These are phyloP conservation scores for Pythium periplocum DNA, from an alignment of 352 stramenopile genomes.

Conservation along the genomic window DNA sequence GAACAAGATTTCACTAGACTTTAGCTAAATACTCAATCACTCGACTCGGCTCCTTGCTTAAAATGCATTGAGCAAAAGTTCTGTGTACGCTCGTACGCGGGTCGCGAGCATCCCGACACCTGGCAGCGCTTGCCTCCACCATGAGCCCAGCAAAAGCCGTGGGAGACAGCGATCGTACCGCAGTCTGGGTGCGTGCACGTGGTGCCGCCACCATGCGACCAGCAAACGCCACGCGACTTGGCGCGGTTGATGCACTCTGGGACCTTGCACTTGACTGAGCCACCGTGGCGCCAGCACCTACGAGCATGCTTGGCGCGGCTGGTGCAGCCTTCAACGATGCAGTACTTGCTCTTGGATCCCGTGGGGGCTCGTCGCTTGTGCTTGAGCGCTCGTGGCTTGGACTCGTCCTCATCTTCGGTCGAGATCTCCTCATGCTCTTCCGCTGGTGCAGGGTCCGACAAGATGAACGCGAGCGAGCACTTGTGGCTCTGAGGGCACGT, in stretches of 20 bases:
- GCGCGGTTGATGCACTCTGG: conserved; percentile 54
- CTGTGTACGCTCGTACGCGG: conserved; percentile 54
- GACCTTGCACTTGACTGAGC: conserved; percentile 54
- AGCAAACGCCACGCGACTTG: conserved; percentile 63
- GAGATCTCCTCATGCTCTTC: neutral
- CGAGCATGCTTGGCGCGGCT: conserved; percentile 48
- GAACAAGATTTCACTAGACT: no score
- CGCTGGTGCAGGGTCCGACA: conserved; percentile 1
- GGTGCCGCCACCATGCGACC: conserved; percentile 55
- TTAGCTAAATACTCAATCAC: no score
- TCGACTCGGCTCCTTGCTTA: conserved; percentile 4
- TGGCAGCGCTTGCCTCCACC: conserved; percentile 50
- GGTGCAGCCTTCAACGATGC: conserved; percentile 36
- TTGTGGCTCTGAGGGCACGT: conserved; percentile 1
- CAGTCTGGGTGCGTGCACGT: conserved; percentile 40
- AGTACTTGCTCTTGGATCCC: conserved; percentile 38
- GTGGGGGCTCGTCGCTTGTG: neutral
- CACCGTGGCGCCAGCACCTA: conserved; percentile 56
- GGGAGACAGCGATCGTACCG: conserved; percentile 53
- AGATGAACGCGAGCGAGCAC: conserved; percentile 3
- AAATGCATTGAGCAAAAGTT: conserved; percentile 56
- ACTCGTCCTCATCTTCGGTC: neutral
- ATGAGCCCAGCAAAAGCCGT: conserved; percentile 31
- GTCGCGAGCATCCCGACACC: conserved; percentile 34
- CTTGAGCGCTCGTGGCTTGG: conserved; percentile 2